A percentile compares a stretch with the other conserved stretches of the same genome.
These are phyloP conservation scores for Dipteronia dyeriana DNA, from an alignment of 345 rosid species.

Conservation along the genomic window DNA sequence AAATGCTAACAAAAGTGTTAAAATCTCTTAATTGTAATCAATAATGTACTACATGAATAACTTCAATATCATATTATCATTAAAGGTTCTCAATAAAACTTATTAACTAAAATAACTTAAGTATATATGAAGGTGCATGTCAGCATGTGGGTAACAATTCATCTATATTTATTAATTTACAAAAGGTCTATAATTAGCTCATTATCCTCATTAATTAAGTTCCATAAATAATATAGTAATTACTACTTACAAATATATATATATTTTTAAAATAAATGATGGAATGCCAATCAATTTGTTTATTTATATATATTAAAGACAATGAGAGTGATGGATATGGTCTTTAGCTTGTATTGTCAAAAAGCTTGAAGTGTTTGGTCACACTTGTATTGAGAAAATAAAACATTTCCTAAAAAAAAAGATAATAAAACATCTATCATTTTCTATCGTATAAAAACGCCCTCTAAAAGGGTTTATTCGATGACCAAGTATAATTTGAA, in stretches of 20 bases:
- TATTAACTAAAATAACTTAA: no score
- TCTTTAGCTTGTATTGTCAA: neutral
- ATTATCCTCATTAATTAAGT: no score
- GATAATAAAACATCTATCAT: neutral
- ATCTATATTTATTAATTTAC: no score
- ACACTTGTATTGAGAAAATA: neutral
- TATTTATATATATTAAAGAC: neutral
- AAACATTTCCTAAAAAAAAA: no score
- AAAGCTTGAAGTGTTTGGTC: neutral
- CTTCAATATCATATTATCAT: no score
- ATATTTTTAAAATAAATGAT: no score
- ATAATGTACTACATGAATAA: no score
- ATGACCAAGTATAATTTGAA: neutral
- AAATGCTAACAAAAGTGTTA: constrained; percentile 3
- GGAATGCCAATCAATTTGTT: neutral
- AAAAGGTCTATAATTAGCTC: neutral
- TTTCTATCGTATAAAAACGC: neutral
- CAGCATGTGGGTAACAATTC: no score
- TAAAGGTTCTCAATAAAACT: no score
- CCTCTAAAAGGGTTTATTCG: neutral
- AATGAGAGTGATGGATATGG: neutral
- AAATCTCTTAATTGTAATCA: no score
- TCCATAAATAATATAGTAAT: neutral
- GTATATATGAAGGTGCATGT: no score
- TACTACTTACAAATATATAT: neutral